Evolutionary conservation across 2,329 filamentous ascomycete genomes (phyloP).

Genomic region (Ophiocordyceps sinensis): DNA sequence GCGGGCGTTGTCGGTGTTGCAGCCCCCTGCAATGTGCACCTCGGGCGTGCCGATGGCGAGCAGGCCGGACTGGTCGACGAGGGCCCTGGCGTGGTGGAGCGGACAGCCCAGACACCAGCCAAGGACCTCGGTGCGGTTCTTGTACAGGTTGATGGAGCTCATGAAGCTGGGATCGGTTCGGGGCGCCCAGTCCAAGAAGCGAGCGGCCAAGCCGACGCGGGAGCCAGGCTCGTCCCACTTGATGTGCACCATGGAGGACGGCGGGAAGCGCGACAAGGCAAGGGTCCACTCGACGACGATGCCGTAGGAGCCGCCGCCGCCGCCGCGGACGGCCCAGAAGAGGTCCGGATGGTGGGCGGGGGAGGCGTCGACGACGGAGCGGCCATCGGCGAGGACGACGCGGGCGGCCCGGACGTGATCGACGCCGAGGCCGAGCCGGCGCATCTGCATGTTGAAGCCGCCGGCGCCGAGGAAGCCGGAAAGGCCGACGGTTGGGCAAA

Average conservation of each 20-base stretch:
- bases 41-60: conserved; percentile 3
- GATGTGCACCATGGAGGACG: conserved; percentile 6
- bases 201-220: conserved; percentile 1
- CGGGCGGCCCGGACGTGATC: conserved; percentile 15
- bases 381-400: conserved; percentile 14
- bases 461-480: conserved; percentile 14
- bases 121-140: conserved; percentile 2
- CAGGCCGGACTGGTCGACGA: conserved; percentile 4
- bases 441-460: conserved; percentile 16
- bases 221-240: conserved; percentile 4
- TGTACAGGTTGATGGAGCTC: conserved; percentile 3
- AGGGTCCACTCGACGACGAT: conserved; percentile 12
- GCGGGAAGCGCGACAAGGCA: conserved; percentile 4
- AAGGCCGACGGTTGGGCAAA: conserved; percentile 12
- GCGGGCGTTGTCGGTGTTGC: conserved; percentile 5
- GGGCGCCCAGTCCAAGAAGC: conserved; percentile 6
- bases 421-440: conserved; percentile 12
- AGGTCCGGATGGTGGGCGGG: conserved; percentile 11
- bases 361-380: conserved; percentile 9
- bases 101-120: conserved; percentile 4
- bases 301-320: conserved; percentile 17
- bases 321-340: conserved; percentile 16
- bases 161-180: conserved; percentile 2
- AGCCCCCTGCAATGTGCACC: conserved; percentile 3
- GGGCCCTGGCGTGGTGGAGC: neutral